phyloP scores from a whole-genome alignment of 495 filamentous ascomycete species.

The Aspergillus homomorphus region DNA sequence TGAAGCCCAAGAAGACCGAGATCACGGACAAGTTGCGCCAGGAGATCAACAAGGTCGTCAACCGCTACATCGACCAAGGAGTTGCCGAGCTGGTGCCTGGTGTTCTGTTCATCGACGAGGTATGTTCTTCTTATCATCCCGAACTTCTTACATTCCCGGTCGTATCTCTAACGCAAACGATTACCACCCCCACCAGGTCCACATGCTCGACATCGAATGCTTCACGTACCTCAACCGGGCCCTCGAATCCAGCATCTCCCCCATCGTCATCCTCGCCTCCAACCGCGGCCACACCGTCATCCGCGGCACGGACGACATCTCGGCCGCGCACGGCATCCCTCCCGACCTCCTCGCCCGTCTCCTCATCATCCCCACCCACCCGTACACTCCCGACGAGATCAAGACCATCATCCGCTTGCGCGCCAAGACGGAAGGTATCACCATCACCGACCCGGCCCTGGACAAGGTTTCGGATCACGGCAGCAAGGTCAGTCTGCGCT shows the following conservation, averaged over 20 bases:
- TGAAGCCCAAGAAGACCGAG: conserved; percentile 98
- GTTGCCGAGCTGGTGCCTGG: conserved; percentile 97
- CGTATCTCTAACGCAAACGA: too few relatives aligned
- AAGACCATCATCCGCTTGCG: conserved; percentile 82
- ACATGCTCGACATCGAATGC: conserved; percentile 99
- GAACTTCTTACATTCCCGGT: not conserved
- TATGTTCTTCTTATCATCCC: conserved; percentile 36
- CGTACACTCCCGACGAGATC: conserved; percentile 82
- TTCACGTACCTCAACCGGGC: conserved; percentile 98
- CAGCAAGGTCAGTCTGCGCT: conserved; percentile 81
- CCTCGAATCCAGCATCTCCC: conserved; percentile 86
- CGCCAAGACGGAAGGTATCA: conserved; percentile 73
- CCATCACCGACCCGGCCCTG: conserved; percentile 75
- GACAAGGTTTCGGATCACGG: conserved; percentile 83
- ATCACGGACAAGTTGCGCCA: conserved; percentile 93
- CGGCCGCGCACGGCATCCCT: conserved; percentile 88
- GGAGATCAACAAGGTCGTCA: conserved; percentile 99
- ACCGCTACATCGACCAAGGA: conserved; percentile 95
- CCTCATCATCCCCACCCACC: conserved; percentile 89
- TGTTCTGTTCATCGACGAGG: conserved; percentile 97
- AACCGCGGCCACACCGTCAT: conserved; percentile 91
- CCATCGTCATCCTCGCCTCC: conserved; percentile 94
- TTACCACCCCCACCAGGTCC: conserved; percentile 57
- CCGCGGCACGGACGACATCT: conserved; percentile 76
- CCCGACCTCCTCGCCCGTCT: conserved; percentile 88